Base-by-base conservation (phyloP, 1,284 basidiomycete species). In the Pseudozyma hubeiensis region DNA sequence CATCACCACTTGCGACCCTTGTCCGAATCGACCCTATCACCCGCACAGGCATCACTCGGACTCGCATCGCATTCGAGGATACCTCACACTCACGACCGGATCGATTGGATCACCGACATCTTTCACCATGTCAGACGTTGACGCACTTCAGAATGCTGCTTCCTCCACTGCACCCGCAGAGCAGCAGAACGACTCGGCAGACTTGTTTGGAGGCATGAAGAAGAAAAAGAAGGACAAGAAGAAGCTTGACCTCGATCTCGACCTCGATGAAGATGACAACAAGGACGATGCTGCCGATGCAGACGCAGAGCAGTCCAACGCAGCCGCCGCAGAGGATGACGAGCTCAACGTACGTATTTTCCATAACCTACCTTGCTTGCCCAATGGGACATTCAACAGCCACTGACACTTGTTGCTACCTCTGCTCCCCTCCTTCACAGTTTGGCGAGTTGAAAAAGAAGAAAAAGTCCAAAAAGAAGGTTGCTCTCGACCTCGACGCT, bases 191-290 rank as follows among this genome's bases (percentile, higher is more conserved):
- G 91, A 93, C 46, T 87, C 90, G 81, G 91, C 91, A 79, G 89
- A 91, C 53, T 91, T 93, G 89, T 93, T 94, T 81, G 92, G 90
- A 7, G 92, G 92, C 81, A 82, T 93, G 82, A 93, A 93, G 88
- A 94, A 94, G 88, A 94, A 93, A 86, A 93, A 93, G 60, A 85
- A 85, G 86, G 93, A 92, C 87, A 93, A 93, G 88, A 93, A 92
- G 85, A 92, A 92, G 66, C 91, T 93, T 58, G 93, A 94, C 83
- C 86, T 93, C 58, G 92, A 75, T 43, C 53, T 77, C 49, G 69
- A 70, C 13, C 69, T 74, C 35, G 79, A 77, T 50, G 64, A 78
- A 14, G 68, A 68, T 35, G 65, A 77, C 41, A 50, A 51, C 43
- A 78, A 82, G 31, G 79, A 75, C 7, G 71, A 77, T 17, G 69